A percentile compares a stretch with the other conserved stretches of the same genome.
Evolutionary conservation across 2,329 filamentous ascomycete species (phyloP).

Genomic region (Elsinoe ampelina): DNA sequence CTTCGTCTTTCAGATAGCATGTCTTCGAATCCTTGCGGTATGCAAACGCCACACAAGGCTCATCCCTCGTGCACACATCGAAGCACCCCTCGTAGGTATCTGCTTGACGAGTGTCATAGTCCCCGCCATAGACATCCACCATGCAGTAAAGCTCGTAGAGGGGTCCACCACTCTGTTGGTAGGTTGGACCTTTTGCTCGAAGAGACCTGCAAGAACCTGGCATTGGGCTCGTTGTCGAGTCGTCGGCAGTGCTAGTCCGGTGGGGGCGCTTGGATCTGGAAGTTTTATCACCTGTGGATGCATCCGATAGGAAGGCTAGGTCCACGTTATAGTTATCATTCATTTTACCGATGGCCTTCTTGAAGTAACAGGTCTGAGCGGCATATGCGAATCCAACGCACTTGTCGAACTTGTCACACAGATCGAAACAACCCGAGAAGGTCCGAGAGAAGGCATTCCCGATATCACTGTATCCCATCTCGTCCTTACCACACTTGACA

Average conservation of each 20-base stretch:
- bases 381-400: slow-evolving; percentile 12
- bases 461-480: slow-evolving; percentile 9
- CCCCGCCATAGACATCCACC: slow-evolving; percentile 7
- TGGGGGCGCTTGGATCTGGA: neutral
- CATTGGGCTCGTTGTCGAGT: neutral
- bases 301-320: neutral
- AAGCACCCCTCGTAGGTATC: slow-evolving; percentile 11
- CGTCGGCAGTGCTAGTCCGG: neutral
- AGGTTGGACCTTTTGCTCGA: neutral
- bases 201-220: slow-evolving; percentile 3
- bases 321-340: slow-evolving; percentile 10
- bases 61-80: neutral
- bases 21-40: slow-evolving; percentile 7
- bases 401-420: slow-evolving; percentile 10
- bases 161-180: neutral
- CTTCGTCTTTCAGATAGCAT: slow-evolving; percentile 11
- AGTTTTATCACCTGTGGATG: neutral
- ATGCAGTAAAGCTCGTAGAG: slow-evolving; percentile 3
- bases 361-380: slow-evolving; percentile 8
- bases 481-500: slow-evolving; percentile 8
- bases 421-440: slow-evolving; percentile 9
- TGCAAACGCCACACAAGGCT: slow-evolving; percentile 7
- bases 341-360: slow-evolving; percentile 1
- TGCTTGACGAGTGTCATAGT: slow-evolving; percentile 1
- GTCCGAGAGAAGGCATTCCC: neutral